Evolutionary conservation across 2,329 filamentous ascomycete genomes (phyloP), one percentile per base, ranked within the genome.

Genomic region (Aureobasidium musti): DNA sequence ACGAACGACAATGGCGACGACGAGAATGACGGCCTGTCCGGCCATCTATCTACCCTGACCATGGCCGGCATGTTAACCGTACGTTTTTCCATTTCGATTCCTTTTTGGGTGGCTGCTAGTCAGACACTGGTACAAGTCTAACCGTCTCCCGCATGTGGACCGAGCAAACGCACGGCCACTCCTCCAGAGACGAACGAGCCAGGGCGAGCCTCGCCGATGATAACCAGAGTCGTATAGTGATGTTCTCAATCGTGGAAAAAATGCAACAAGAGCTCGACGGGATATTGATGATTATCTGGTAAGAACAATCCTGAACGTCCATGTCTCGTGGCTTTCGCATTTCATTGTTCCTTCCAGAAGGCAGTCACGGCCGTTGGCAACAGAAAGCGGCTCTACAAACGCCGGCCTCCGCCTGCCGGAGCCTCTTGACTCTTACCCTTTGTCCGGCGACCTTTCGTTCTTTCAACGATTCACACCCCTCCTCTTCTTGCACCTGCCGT

Each of bases 121-220:
- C 50, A 30, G 4, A 39, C 33, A 28, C 30, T 50, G 59, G 59
- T 63, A 63, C 59, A 28, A 63, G 33, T 43, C 59, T 26, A 63
- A 63, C 59, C 45, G 59, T 63, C 59, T 50, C n/a, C 59, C 59
- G 45, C 47, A 63, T 28, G 35, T 39, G 35, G 35, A 39, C 35
- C 35, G 35, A 39, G 35, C 35, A 6, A 39, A 14, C 6, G 35
- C 35, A 39, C 35, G 35, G 35, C 35, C 35, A 39, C 35, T 17
- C 35, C 35, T 39, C 35, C 35, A 39, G 35, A 39, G 35, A 14
- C 35, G 35, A 39, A 39, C 17, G 14, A 14, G 14, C 17, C 13
- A 39, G 13, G 17, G 35, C 35, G 35, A 39, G 35, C 35, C 5
- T 39, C 14, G 35, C 35, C 17, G 13, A 39, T 39, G 35, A 39